Conservation (phyloP, 768 basidiomycete species). For the Mycena venus region DNA sequence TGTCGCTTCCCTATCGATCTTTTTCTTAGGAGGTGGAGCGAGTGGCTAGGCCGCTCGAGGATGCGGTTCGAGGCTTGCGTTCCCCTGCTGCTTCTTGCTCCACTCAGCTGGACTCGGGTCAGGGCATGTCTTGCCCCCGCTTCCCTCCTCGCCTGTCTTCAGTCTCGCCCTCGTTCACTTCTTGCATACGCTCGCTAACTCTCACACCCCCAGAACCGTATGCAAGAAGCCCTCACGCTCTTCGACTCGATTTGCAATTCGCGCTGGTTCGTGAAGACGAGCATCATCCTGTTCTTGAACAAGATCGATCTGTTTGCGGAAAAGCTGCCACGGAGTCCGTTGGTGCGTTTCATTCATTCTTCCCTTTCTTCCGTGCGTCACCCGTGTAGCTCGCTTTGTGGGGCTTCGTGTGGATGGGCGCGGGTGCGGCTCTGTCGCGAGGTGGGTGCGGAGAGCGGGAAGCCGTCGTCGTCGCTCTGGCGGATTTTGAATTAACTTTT, state of each 20-base stretch:
- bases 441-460: too few relatives aligned
- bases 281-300: constrained; percentile 96
- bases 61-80: not conserved
- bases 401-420: not conserved
- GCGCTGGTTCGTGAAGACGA: constrained; percentile 96
- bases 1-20: constrained; percentile 33
- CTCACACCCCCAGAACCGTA: constrained; percentile 77
- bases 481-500: too few relatives aligned
- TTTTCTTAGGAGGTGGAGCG: not conserved
- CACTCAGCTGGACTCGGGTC: not conserved
- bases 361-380: not conserved
- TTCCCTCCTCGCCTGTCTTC: not conserved
- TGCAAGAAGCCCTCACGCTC: constrained; percentile 96
- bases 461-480: too few relatives aligned
- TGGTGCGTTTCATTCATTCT: not conserved
- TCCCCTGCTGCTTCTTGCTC: not conserved
- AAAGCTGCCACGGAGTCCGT: constrained; percentile 75
- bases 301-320: constrained; percentile 98
- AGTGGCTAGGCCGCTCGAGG: not conserved
- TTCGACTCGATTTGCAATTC: constrained; percentile 99
- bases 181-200: not conserved
- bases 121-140: too few relatives aligned
- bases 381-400: not conserved
- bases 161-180: not conserved
- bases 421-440: not conserved